phyloP scores from a whole-genome alignment of 805 yeast genomes.

The Suhomyces sp. region DNA sequence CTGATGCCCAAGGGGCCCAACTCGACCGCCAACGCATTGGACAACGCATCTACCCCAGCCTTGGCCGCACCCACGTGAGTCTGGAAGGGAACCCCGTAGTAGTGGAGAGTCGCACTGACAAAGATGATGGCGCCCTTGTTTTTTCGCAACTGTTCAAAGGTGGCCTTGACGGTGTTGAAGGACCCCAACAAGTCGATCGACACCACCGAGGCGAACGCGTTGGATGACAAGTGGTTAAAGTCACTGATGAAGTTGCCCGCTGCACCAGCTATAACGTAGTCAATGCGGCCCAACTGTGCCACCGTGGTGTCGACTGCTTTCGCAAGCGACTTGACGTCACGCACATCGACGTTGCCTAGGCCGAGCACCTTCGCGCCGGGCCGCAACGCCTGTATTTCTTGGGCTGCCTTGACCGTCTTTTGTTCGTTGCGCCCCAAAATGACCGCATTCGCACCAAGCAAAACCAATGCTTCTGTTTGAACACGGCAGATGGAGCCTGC shows the following conservation, averaged over 20 bases:
- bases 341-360: slow-evolving; percentile 21
- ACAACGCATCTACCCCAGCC: slow-evolving; percentile 30
- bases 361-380: slow-evolving; percentile 23
- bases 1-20: slow-evolving; percentile 29
- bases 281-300: slow-evolving; percentile 38
- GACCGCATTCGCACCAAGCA: slow-evolving; percentile 29
- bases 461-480: slow-evolving; percentile 27
- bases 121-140: slow-evolving; percentile 37
- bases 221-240: slow-evolving; percentile 41
- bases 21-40: slow-evolving; percentile 29
- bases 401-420: slow-evolving; percentile 23
- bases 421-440: slow-evolving; percentile 25
- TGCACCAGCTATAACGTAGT: slow-evolving; percentile 44
- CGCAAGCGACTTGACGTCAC: slow-evolving; percentile 21
- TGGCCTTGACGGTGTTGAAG: slow-evolving; percentile 40
- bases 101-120: slow-evolving; percentile 43
- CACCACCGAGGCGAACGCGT: slow-evolving; percentile 40
- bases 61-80: slow-evolving; percentile 30
- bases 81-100: slow-evolving; percentile 42
- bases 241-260: slow-evolving; percentile 43
- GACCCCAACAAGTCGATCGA: slow-evolving; percentile 41
- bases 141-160: slow-evolving; percentile 34
- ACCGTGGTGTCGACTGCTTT: slow-evolving; percentile 23
- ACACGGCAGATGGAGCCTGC: slow-evolving; percentile 30
- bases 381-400: slow-evolving; percentile 20